Conservation (phyloP, 2,329 filamentous ascomycete species). For the Lachnellula subtilissima region DNA sequence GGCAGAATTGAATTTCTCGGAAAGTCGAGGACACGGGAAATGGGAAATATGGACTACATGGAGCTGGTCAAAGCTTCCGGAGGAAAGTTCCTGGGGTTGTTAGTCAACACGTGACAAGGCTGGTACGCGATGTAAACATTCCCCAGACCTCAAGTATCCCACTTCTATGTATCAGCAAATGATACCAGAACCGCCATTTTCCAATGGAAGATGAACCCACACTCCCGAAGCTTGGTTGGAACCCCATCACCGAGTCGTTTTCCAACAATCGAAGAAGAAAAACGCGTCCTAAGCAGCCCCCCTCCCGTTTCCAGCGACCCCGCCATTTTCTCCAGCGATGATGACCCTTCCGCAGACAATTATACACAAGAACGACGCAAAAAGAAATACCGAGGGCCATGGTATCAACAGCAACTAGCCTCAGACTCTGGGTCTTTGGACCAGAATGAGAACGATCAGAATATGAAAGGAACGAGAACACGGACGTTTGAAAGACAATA, state of each 20-base stretch:
- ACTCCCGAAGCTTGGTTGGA: constrained; percentile 31
- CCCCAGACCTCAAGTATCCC: too few species aligned
- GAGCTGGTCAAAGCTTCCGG: too few species aligned
- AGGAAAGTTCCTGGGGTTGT: too few species aligned
- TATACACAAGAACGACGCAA: constrained; percentile 57
- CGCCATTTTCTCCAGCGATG: constrained; percentile 66
- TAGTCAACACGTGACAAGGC: too few species aligned
- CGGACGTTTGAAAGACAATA: constrained; percentile 50
- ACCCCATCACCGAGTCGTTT: constrained; percentile 15
- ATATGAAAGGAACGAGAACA: constrained; percentile 38
- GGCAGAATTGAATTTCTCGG: too few species aligned
- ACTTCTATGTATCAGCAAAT: constrained; percentile 6
- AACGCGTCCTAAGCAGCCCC: constrained; percentile 36
- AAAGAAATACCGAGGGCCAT: constrained; percentile 59
- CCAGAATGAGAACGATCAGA: constrained; percentile 5
- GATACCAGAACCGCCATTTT: constrained; percentile 1
- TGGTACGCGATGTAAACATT: too few species aligned
- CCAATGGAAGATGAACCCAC: constrained; percentile 35
- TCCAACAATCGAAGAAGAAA: constrained; percentile 32
- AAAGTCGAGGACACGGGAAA: too few species aligned
- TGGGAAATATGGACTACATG: too few species aligned
- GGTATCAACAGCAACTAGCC: constrained; percentile 58
- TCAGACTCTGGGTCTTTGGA: constrained; percentile 18
- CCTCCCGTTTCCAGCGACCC: constrained; percentile 60
- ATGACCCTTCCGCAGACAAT: constrained; percentile 62